Evolutionary conservation across 805 yeast species (phyloP).

Genomic region (Saccharomyces paradoxus): DNA sequence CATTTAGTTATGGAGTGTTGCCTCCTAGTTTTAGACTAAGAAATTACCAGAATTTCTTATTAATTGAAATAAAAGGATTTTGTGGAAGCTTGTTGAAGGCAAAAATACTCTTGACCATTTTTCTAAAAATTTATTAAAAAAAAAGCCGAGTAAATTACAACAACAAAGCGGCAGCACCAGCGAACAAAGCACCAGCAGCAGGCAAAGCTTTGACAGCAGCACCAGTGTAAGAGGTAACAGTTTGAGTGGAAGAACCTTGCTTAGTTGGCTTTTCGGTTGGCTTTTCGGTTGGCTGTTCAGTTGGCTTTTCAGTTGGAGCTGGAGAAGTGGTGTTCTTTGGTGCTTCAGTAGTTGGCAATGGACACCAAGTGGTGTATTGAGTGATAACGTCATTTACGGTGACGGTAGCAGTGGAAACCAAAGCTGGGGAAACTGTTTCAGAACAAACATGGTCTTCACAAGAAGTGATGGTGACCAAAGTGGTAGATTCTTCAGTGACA

Average conservation of each 20-base stretch:
- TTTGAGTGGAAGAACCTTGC: slow-evolving; percentile 12
- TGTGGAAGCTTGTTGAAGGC: neutral
- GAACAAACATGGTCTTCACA: slow-evolving; percentile 4
- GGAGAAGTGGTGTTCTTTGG: slow-evolving; percentile 15
- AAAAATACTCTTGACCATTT: neutral
- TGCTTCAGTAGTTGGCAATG: slow-evolving; percentile 22
- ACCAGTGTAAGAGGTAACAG: slow-evolving; percentile 33
- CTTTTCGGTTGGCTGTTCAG: neutral
- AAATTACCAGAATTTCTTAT: neutral
- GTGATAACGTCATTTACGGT: slow-evolving; percentile 25
- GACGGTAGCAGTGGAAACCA: slow-evolving; percentile 16
- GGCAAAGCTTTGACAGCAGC: slow-evolving; percentile 40
- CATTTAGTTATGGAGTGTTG: neutral
- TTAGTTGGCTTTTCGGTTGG: slow-evolving; percentile 4
- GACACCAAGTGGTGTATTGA: slow-evolving; percentile 29
- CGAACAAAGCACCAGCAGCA: slow-evolving; percentile 42
- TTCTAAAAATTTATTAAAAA: slow-evolving; percentile 1
- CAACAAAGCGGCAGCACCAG: slow-evolving; percentile 43
- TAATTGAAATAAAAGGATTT: neutral
- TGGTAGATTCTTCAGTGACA: slow-evolving; percentile 5
- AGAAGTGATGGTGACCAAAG: slow-evolving; percentile 12
- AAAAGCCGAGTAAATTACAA: slow-evolving; percentile 29
- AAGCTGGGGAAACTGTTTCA: slow-evolving; percentile 11
- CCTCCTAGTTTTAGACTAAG: neutral
- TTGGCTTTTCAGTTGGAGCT: slow-evolving; percentile 17